phyloP scores from a whole-genome alignment of 1,284 basidiomycete species.

The Schizophyllum commune region DNA sequence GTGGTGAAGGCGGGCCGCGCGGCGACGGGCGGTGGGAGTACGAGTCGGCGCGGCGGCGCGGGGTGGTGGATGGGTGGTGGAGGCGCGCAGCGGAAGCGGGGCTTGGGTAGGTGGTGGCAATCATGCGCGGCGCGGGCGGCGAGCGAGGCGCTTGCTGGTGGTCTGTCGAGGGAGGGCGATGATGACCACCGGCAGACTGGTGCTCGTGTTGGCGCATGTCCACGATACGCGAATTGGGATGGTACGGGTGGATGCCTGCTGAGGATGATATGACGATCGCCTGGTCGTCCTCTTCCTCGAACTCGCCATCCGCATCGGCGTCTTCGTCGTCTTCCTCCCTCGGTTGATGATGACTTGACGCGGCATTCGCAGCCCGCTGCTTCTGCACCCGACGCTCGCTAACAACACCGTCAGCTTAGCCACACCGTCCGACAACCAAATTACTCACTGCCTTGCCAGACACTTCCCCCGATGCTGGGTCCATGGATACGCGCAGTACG shows the following conservation, averaged over 20 bases:
- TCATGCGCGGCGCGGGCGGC: background rate
- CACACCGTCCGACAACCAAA: conserved; percentile 6
- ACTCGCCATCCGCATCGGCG: conserved; percentile 21
- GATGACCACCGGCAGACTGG: background rate
- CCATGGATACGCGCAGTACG: conserved; percentile 75
- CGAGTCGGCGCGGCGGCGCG: background rate
- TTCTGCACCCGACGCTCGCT: conserved; percentile 44
- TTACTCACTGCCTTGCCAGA: conserved; percentile 53
- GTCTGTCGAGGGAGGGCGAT: background rate
- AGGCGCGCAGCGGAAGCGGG: conserved; percentile 5
- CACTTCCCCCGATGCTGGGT: conserved; percentile 68
- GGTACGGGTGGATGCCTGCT: background rate
- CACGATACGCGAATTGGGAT: background rate
- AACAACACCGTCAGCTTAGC: conserved; percentile 10
- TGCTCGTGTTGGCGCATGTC: background rate
- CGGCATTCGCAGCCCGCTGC: conserved; percentile 20
- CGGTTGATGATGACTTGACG: background rate
- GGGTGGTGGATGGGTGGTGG: background rate
- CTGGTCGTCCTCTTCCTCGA: conserved; percentile 18
- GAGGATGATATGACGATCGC: conserved; percentile 12
- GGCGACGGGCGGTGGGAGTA: background rate
- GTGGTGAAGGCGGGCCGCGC: conserved; percentile 28
- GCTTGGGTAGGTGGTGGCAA: background rate
- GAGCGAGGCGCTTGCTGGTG: background rate
- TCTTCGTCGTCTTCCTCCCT: conserved; percentile 17